Evolutionary conservation across 768 basidiomycete species (phyloP).

Genomic region (Porpolomopsis calyptriformis): DNA sequence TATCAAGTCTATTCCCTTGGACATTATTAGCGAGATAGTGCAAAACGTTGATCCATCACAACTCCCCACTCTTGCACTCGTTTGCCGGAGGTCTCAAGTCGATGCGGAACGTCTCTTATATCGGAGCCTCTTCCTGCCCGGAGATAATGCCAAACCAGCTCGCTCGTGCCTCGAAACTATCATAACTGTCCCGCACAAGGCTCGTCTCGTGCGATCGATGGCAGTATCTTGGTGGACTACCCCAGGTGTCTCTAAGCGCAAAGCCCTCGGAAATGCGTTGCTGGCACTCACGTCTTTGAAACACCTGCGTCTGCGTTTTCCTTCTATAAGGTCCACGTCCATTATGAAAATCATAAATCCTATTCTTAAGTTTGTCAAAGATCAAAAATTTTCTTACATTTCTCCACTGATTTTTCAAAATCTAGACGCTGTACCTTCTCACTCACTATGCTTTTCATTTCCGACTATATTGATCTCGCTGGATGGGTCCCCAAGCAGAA

Average conservation of each 20-base stretch:
- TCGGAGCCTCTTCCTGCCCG: not conserved
- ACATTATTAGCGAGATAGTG: slow-evolving; percentile 1
- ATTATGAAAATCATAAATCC: not conserved
- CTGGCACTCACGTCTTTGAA: slow-evolving; percentile 2
- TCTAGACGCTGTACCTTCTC: slow-evolving; percentile 4
- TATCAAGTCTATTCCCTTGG: not conserved
- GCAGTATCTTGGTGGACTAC: not conserved
- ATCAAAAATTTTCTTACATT: not conserved
- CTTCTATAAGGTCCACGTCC: not conserved
- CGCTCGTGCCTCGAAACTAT: slow-evolving; percentile 3
- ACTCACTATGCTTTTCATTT: not conserved
- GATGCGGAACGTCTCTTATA: slow-evolving; percentile 3
- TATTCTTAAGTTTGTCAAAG: not conserved
- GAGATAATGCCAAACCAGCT: not conserved
- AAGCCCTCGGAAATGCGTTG: not conserved
- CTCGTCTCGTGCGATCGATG: slow-evolving; percentile 1
- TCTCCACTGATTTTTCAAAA: not conserved
- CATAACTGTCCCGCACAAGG: not conserved
- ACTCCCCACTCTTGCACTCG: slow-evolving; percentile 3
- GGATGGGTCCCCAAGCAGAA: not conserved
- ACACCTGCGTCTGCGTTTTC: not conserved
- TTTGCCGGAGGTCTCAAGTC: not conserved
- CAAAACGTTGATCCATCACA: not conserved
- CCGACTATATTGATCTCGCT: slow-evolving; percentile 2
- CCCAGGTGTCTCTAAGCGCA: not conserved